Conservation (phyloP, 352 stramenopile species). For the Phytophthora syringae region DNA sequence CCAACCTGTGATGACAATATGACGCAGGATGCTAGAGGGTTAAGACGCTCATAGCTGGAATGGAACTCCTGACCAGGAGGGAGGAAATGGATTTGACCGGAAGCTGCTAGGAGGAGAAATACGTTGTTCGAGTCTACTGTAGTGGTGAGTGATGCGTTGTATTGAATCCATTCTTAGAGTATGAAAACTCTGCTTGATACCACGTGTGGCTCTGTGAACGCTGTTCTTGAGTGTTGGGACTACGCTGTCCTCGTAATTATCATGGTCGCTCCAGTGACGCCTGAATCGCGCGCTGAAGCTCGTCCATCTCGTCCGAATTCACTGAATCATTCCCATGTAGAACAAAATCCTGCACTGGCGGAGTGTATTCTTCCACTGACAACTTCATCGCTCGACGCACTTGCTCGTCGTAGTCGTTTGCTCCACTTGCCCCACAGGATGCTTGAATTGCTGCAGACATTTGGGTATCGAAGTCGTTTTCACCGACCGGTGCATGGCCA, state of each 20-base stretch:
- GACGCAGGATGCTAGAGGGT: slow-evolving; percentile 14
- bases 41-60: neutral
- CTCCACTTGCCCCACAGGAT: slow-evolving; percentile 42
- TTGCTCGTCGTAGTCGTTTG: slow-evolving; percentile 62
- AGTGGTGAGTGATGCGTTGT: slow-evolving; percentile 21
- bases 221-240: too few species aligned
- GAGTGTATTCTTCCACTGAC: slow-evolving; percentile 63
- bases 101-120: slow-evolving; percentile 11
- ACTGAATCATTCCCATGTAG: slow-evolving; percentile 23
- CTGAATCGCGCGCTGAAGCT: slow-evolving; percentile 84
- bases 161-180: slow-evolving; percentile 33
- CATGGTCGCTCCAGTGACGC: slow-evolving; percentile 68
- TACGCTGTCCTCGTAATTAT: slow-evolving; percentile 11
- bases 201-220: slow-evolving; percentile 13
- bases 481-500: slow-evolving; percentile 4
- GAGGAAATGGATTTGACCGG: neutral
- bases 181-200: slow-evolving; percentile 11
- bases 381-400: slow-evolving; percentile 64
- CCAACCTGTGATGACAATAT: slow-evolving; percentile 65
- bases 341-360: slow-evolving; percentile 21
- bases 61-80: slow-evolving; percentile 3
- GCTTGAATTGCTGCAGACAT: slow-evolving; percentile 74
- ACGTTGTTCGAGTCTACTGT: slow-evolving; percentile 19
- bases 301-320: slow-evolving; percentile 73
- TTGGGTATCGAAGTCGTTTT: slow-evolving; percentile 56